Evolutionary conservation across 306 rosid genomes (phyloP), one percentile per base, ranked within the genome.

Genomic region (Trifolium subterraneum): DNA sequence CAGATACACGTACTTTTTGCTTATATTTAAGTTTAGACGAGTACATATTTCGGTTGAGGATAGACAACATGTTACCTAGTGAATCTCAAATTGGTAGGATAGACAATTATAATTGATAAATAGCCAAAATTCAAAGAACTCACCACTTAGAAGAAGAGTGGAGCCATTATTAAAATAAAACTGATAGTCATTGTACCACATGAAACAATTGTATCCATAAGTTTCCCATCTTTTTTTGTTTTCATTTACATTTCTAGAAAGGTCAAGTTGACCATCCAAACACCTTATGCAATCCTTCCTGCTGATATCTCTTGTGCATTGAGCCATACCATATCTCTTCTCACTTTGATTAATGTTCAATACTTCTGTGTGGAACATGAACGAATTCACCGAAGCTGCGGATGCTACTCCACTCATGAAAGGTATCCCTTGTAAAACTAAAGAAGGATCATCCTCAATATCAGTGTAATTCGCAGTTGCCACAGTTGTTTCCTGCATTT

Each of bases 321-420:
- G 88, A 77, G 81, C 90, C 94, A 87, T 81, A 9, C 87, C 94
- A 72, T 85, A 87, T 74, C 94, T 77, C 83, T 67, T 85, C 83
- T 62, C 48, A 78, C 79, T 79, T 48, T 81, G 31, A 25, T 80
- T 89, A 2, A 54, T 70, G 25, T 81, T 77, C 77, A 81, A 14
- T 0, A 79, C 73, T 27, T 31, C 76, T 47, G 74, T 83, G 29
- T 65, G 69, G 74, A 85, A 81, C 88, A 81, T 70, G 75, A 64
- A 75, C 6, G 68, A 36, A 70, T 81, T 64, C 19, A 76, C 76
- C 33, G 87, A 41, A 41, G 47, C 47, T 41, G 47, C 15, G 3
- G 14, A 14, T 41, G 47, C 47, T 41, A 41, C 47, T 41, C 47
- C 47, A 11, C 47, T 41, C 47, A 41, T 41, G 47, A 41, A 41